Evolutionary conservation across 2,329 filamentous ascomycete species (phyloP), one percentile per base, ranked within the genome.

Genomic region (Arachnomyces sp.): DNA sequence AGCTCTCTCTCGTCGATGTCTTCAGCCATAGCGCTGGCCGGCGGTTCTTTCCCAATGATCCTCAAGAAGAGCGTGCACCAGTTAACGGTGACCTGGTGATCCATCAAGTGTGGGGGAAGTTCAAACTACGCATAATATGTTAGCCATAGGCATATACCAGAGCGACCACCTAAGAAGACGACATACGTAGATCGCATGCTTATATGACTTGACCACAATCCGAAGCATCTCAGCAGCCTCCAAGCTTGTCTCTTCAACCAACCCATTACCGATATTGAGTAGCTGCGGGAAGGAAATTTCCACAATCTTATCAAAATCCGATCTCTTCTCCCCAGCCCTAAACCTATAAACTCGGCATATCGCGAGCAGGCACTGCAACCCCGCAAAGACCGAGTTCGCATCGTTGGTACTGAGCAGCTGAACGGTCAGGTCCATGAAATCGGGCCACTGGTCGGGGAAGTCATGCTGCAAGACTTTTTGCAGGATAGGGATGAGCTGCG

Each of bases 221-320:
- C 93, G 85, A 52, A 98, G 73, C 85, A 98, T 96, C 69, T 96
- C 92, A 44, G 86, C 90, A 13, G 90, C 92, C 66, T 98, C 92
- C 52, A 93, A 73, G 60, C 86, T 95, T 59, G 86, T 86, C 69
- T 96, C 89, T 51, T 86, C 83, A 34, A 95, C 84, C 54, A 96
- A 71, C 62, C 86, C 84, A 59, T 86, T 88, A 53, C 89, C 93
- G 56, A 98, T 92, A 47, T 75, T 74, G 51, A 96, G 72, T 48
- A 96, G 72, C 49, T 88, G 81, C 14, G 92, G 88, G 67, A 98
- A 98, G 44, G 86, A 87, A 44, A 82, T 78, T 62, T 88, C 85
- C 46, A 96, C 85, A 53, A 98, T 95, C 66, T 86, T 88, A 64
- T 95, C 89, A 56, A 98, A 93, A 59, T 96, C 88, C 36, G 76